phyloP scores from a whole-genome alignment of 2,329 filamentous ascomycete species.

The Pseudogymnoascus sp. region DNA sequence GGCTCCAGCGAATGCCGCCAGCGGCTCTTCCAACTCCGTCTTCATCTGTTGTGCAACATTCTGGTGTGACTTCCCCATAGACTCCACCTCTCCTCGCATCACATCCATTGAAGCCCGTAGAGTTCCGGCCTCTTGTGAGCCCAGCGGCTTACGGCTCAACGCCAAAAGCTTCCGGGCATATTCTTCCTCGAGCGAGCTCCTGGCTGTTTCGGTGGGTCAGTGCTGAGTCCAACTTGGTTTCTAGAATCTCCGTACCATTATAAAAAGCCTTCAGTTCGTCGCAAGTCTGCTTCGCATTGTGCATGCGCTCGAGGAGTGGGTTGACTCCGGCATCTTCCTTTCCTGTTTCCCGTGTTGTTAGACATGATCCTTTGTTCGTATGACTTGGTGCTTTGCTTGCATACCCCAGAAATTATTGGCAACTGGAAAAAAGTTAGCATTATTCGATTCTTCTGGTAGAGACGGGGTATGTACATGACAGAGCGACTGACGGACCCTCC shows the following conservation, averaged over 20 bases:
- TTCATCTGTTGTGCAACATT: conserved; percentile 92
- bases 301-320: conserved; percentile 90
- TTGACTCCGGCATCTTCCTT: conserved; percentile 95
- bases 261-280: conserved; percentile 95
- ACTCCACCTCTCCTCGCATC: conserved; percentile 80
- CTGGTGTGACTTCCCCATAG: conserved; percentile 90
- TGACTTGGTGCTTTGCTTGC: not conserved
- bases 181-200: conserved; percentile 92
- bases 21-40: conserved; percentile 85
- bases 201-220: conserved; percentile 45
- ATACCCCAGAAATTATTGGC: conserved; percentile 95
- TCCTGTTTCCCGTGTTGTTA: conserved; percentile 30
- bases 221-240: not conserved
- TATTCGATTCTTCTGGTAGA: not conserved
- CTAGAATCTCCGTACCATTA: conserved; percentile 48
- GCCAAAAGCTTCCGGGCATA: conserved; percentile 84
- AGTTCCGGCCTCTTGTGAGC: conserved; percentile 78
- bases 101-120: conserved; percentile 80
- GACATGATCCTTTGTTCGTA: not conserved
- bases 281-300: conserved; percentile 84
- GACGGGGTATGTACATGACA: conserved; percentile 26
- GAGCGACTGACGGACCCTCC: conserved; percentile 30
- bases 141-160: conserved; percentile 79
- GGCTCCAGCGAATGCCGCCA: conserved; percentile 83
- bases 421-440: conserved; percentile 50